Conservation (phyloP, 2,329 filamentous ascomycete genomes). For the Ophiostoma himal-ulmi region DNA sequence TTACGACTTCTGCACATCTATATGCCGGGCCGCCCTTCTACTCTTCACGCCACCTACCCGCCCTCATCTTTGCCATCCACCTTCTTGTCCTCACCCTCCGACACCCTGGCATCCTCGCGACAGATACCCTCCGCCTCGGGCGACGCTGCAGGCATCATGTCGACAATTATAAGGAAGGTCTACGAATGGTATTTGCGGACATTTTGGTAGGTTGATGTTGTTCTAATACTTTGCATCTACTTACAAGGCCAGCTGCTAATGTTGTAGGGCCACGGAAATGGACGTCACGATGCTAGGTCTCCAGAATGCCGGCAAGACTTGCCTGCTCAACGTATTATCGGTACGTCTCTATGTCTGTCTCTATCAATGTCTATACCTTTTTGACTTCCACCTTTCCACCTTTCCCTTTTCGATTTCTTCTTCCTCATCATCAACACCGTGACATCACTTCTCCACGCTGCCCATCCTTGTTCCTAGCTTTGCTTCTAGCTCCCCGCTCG, state of each 20-base stretch:
- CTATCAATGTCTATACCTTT: not conserved
- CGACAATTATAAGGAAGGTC: slow-evolving; percentile 83
- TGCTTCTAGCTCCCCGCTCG: slow-evolving; percentile 12
- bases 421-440: not conserved
- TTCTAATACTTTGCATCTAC: not conserved
- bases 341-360: slow-evolving; percentile 51
- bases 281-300: slow-evolving; percentile 98
- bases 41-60: not conserved
- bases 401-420: not conserved
- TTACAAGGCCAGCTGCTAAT: slow-evolving; percentile 1
- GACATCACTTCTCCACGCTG: slow-evolving; percentile 9
- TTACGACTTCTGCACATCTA: not conserved
- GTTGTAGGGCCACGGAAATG: slow-evolving; percentile 89
- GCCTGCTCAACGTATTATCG: slow-evolving; percentile 84
- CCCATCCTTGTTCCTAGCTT: slow-evolving; percentile 19
- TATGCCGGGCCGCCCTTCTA: slow-evolving; percentile 1
- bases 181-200: slow-evolving; percentile 98
- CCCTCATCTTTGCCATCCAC: not conserved
- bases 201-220: slow-evolving; percentile 69
- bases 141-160: slow-evolving; percentile 53
- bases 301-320: slow-evolving; percentile 98
- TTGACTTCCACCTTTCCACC: not conserved
- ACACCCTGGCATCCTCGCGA: slow-evolving; percentile 2
- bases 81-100: not conserved
- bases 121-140: not conserved